phyloP scores from a whole-genome alignment of 2,329 filamentous ascomycete genomes.

The Westerdykella sp. region DNA sequence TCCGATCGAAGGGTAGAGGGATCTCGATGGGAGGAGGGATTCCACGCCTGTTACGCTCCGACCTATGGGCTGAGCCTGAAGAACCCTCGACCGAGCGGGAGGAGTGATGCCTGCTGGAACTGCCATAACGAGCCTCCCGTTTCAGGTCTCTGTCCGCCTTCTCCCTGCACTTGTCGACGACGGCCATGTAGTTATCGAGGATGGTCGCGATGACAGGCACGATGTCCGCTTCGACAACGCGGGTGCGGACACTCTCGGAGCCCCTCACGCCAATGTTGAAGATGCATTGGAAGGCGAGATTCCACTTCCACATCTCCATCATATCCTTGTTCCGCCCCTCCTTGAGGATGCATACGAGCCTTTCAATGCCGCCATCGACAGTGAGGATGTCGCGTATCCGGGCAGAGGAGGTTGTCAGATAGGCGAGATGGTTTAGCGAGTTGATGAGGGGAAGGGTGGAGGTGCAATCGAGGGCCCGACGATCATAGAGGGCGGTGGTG shows the following conservation, averaged over 20 bases:
- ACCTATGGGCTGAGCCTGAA: constrained; percentile 35
- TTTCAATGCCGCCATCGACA: constrained; percentile 96
- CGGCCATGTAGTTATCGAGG: constrained; percentile 95
- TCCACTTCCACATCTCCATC: constrained; percentile 99
- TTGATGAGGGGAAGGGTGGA: constrained; percentile 97
- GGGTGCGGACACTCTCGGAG: constrained; percentile 86
- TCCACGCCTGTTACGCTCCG: constrained; percentile 58
- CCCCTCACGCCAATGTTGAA: constrained; percentile 97
- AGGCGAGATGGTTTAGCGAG: constrained; percentile 96
- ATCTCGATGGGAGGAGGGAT: constrained; percentile 82
- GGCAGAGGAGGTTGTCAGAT: constrained; percentile 94
- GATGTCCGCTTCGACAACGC: constrained; percentile 98
- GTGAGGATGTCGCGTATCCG: constrained; percentile 96
- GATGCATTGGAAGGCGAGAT: constrained; percentile 95
- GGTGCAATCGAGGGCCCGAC: constrained; percentile 93
- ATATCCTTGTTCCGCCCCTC: constrained; percentile 94
- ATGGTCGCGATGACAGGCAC: constrained; percentile 98
- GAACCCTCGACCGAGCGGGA: constrained; percentile 36
- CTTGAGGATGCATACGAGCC: constrained; percentile 95
- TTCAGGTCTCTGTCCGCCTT: constrained; percentile 72
- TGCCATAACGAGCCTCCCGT: constrained; percentile 44
- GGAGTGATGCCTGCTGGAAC: constrained; percentile 37
- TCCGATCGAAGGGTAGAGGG: constrained; percentile 48
- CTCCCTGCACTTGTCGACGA: constrained; percentile 85
- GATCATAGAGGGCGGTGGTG: constrained; percentile 96